Conservation (phyloP, 2,329 filamentous ascomycete species). For the Monilinia laxa region DNA sequence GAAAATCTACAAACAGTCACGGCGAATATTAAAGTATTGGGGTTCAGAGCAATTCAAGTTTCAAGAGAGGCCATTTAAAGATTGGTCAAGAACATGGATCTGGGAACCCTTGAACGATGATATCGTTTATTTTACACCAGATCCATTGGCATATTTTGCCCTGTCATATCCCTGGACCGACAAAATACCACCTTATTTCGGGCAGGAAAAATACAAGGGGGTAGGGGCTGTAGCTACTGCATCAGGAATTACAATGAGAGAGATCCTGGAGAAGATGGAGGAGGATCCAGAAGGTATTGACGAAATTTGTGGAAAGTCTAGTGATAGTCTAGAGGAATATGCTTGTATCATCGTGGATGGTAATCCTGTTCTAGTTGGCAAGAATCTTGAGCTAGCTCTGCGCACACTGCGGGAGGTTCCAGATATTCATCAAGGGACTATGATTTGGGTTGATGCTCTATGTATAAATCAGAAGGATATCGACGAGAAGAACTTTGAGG, state of each 20-base stretch:
- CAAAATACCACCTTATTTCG: not conserved
- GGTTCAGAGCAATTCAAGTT: not conserved
- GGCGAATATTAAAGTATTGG: not conserved
- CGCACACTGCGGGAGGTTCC: not conserved
- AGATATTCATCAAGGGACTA: not conserved
- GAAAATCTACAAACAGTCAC: not conserved
- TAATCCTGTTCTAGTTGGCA: not conserved
- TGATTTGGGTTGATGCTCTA: constrained; percentile 8
- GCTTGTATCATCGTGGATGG: not conserved
- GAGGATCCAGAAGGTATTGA: not conserved
- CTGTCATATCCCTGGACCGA: not conserved
- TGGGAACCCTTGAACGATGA: not conserved
- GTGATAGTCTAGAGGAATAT: not conserved
- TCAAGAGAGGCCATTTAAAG: not conserved
- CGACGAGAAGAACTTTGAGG: not conserved
- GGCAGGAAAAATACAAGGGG: not conserved
- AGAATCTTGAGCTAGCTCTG: not conserved
- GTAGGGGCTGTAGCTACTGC: not conserved
- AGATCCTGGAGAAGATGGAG: not conserved
- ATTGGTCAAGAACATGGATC: not conserved
- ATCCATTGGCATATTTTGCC: not conserved
- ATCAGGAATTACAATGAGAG: not conserved
- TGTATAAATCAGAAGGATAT: not conserved
- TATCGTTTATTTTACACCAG: no score
- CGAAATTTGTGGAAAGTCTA: not conserved